Evolutionary conservation across 495 filamentous ascomycete genomes (phyloP).

Genomic region (Neurospora sp.): DNA sequence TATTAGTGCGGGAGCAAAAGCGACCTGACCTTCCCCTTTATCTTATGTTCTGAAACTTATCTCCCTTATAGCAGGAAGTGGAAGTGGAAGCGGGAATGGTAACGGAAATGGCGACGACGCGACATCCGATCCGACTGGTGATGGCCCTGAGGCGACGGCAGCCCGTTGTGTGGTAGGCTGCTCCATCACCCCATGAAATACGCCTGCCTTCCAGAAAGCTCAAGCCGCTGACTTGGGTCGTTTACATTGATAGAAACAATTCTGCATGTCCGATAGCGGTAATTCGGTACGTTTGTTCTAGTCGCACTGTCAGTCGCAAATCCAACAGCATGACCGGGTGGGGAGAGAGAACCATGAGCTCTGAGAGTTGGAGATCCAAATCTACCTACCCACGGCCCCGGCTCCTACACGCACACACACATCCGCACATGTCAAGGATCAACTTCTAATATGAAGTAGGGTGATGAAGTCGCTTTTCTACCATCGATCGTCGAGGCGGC

Average conservation of each 20-base stretch:
- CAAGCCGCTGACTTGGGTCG: constrained; percentile 7
- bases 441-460: constrained; percentile 28
- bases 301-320: not conserved
- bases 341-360: not conserved
- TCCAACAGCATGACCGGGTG: not conserved
- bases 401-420: not conserved
- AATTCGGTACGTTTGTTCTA: constrained; percentile 41
- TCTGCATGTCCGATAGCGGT: constrained; percentile 67
- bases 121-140: constrained; percentile 24
- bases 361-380: not conserved
- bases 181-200: constrained; percentile 8
- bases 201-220: not conserved
- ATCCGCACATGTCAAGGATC: not conserved
- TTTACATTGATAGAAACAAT: constrained; percentile 33
- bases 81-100: constrained; percentile 3
- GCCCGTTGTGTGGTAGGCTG: constrained; percentile 39
- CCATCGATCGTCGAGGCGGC: constrained; percentile 89
- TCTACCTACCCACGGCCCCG: not conserved
- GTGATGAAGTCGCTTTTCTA: constrained; percentile 86
- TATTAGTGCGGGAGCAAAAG: not conserved
- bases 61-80: constrained; percentile 3
- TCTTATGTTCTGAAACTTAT: not conserved
- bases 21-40: not conserved
- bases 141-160: constrained; percentile 50
- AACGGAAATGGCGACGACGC: constrained; percentile 10